phyloP scores from a whole-genome alignment of 345 rosid genomes.

The Trapa bicornis region DNA sequence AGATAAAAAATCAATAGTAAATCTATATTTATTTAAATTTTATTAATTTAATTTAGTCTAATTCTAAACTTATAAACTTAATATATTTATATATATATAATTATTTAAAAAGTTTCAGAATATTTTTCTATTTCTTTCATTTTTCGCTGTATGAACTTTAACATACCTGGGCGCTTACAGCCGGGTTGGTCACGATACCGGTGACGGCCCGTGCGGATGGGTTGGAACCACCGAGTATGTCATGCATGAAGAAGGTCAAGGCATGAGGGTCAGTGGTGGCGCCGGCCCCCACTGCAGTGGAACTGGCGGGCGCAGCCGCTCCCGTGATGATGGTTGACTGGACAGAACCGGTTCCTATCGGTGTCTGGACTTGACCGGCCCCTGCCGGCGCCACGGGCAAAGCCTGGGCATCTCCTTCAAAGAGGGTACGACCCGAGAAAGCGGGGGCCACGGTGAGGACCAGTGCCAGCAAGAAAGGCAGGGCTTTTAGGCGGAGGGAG shows the following conservation, averaged over 20 bases:
- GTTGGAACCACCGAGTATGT: conserved; percentile 70
- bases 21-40: no score
- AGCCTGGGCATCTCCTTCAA: not conserved
- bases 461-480: conserved; percentile 10
- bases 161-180: conserved; percentile 38
- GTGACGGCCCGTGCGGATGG: conserved; percentile 68
- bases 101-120: no score
- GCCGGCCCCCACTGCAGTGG: not conserved
- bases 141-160: no score
- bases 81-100: no score
- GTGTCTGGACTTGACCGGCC: not conserved
- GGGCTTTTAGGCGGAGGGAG: conserved; percentile 8
- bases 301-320: conserved; percentile 4
- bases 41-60: no score
- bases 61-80: no score
- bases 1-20: no score
- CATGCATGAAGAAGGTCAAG: conserved; percentile 64
- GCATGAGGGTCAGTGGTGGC: conserved; percentile 12
- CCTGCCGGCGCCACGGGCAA: not conserved
- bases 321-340: conserved; percentile 3
- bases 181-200: conserved; percentile 55
- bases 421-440: conserved; percentile 3
- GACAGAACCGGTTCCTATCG: not conserved
- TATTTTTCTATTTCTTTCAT: no score
- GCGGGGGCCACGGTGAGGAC: conserved; percentile 2